A percentile compares a stretch with the other conserved stretches of the same genome.
Conservation (phyloP, 139 green algal genomes). For the Volvox reticuliferus region DNA sequence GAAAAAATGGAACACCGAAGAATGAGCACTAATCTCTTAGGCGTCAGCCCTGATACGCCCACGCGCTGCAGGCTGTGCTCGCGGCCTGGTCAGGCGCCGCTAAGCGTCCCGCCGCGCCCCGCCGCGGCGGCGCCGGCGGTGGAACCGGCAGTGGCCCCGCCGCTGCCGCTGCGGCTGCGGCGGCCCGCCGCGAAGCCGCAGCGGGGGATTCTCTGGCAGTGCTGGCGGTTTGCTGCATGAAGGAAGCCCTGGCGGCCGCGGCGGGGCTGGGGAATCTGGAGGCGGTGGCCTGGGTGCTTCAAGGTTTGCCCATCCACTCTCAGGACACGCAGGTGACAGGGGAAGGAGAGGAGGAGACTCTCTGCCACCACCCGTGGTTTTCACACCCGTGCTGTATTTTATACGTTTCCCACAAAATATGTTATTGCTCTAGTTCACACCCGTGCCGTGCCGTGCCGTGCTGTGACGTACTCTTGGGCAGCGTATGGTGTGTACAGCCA, state of each 20-base stretch:
- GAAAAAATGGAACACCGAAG: too few relatives aligned
- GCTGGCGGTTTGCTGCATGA: constrained; percentile 49
- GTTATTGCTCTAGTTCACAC: too few relatives aligned
- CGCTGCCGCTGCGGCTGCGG: not conserved
- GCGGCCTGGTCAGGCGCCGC: not conserved
- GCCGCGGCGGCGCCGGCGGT: not conserved
- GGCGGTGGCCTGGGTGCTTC: constrained; percentile 36
- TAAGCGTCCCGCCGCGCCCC: constrained; percentile 2
- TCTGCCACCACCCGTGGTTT: too few relatives aligned
- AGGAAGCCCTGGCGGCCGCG: constrained; percentile 34
- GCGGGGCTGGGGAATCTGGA: constrained; percentile 25
- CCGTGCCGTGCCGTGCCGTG: too few relatives aligned
- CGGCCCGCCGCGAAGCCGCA: not conserved
- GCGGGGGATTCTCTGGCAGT: constrained; percentile 45
- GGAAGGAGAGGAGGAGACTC: too few relatives aligned
- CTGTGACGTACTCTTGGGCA: too few relatives aligned
- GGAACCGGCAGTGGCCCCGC: not conserved
- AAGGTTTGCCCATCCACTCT: constrained; percentile 32
- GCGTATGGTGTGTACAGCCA: not conserved
- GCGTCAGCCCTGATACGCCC: too few relatives aligned
- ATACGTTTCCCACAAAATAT: too few relatives aligned
- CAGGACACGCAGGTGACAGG: constrained; percentile 29
- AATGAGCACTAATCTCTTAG: too few relatives aligned
- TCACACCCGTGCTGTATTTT: too few relatives aligned
- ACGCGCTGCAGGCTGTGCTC: not conserved